Conservation (phyloP, 345 rosid species). For the Ceriops decandra region DNA sequence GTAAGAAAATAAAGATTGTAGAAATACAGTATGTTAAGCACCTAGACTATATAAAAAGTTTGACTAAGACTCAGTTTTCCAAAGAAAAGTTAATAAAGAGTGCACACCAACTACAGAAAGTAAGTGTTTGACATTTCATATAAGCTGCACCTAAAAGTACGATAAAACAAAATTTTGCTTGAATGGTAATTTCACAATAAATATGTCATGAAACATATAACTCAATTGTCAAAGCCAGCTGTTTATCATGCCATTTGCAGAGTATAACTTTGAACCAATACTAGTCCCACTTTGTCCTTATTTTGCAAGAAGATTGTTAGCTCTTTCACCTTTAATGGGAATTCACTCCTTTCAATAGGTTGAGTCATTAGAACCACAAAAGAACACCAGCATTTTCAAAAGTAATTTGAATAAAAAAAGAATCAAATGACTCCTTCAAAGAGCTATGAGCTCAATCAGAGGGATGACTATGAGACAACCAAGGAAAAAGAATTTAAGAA, state of each 20-base stretch:
- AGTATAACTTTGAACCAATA: background rate
- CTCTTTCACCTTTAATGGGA: background rate
- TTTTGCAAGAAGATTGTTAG: background rate
- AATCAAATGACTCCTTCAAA: too few species aligned
- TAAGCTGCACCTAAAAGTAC: background rate
- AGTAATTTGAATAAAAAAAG: background rate
- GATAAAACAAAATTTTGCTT: background rate
- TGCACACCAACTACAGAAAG: background rate
- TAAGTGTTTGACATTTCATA: background rate
- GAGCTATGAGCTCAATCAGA: too few species aligned
- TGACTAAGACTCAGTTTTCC: background rate
- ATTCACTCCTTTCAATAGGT: too few species aligned
- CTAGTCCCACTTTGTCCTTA: background rate
- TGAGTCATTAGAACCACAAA: too few species aligned
- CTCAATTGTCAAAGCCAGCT: background rate
- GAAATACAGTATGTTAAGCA: background rate
- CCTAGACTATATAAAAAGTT: background rate
- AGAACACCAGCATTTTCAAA: background rate
- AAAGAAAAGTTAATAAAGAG: background rate
- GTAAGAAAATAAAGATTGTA: slow-evolving; percentile 4
- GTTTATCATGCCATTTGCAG: too few species aligned
- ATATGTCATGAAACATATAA: background rate
- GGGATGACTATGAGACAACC: background rate
- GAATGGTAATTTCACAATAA: background rate
- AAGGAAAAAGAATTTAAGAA: background rate